Conservation (phyloP, 2,329 filamentous ascomycete species). For the Aspergillus texensis region DNA sequence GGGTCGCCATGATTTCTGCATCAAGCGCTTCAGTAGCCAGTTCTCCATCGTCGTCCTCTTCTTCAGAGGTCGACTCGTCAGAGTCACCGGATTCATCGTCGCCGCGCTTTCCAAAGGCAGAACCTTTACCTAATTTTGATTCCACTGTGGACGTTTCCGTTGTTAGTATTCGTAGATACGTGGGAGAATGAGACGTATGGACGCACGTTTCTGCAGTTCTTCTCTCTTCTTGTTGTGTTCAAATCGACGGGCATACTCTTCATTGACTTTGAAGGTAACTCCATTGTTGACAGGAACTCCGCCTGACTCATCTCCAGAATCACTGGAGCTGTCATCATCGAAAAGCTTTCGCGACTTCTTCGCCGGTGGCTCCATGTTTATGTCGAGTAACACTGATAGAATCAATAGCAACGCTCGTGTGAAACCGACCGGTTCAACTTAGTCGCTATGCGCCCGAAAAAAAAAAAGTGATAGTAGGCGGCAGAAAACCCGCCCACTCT, state of each 20-base stretch:
- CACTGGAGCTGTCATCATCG: constrained; percentile 44
- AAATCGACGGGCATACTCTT: constrained; percentile 84
- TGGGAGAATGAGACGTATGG: neutral
- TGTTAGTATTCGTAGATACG: constrained; percentile 3
- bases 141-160: constrained; percentile 63
- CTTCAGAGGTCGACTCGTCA: constrained; percentile 70
- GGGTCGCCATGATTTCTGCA: constrained; percentile 80
- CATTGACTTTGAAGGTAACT: constrained; percentile 74
- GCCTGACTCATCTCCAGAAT: constrained; percentile 43
- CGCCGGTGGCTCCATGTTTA: constrained; percentile 44
- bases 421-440: constrained; percentile 4
- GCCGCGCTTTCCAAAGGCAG: constrained; percentile 35
- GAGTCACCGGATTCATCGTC: constrained; percentile 55
- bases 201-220: constrained; percentile 64
- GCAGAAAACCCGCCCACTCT: constrained; percentile 32
- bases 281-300: constrained; percentile 38
- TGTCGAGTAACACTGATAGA: neutral
- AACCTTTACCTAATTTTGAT: constrained; percentile 72
- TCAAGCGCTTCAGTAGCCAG: constrained; percentile 85
- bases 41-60: constrained; percentile 88
- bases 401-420: neutral
- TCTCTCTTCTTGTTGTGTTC: constrained; percentile 98
- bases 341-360: constrained; percentile 45
- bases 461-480: constrained; percentile 24
- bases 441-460: constrained; percentile 8